Evolutionary conservation across 345 rosid species (phyloP).

Genomic region (Corymbia maculata): DNA sequence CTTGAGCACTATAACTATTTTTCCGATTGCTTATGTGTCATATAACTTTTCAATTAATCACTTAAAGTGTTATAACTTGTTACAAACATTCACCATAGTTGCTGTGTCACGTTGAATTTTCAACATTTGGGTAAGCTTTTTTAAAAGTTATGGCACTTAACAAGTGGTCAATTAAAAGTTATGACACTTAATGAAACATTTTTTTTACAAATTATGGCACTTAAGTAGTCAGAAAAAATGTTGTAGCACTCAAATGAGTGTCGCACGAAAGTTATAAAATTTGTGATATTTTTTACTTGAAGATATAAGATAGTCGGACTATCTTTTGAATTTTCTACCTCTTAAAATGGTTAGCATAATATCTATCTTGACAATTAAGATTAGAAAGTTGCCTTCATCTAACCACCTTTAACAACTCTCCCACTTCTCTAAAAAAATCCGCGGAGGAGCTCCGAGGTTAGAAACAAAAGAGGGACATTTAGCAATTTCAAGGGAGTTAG

Average conservation of each 20-base stretch:
- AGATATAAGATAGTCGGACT: neutral
- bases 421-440: neutral
- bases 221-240: rapidly evolving
- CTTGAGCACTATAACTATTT: no score
- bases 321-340: neutral
- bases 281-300: neutral
- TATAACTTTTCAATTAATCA: no score
- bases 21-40: no score
- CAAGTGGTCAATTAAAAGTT: no score
- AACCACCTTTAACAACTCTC: neutral
- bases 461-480: neutral
- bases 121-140: no score
- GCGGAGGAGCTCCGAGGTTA: neutral
- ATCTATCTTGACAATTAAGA: neutral
- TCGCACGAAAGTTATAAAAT: no score
- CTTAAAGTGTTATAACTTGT: no score
- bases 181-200: neutral
- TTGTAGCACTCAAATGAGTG: neutral
- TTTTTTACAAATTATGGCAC: neutral
- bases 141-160: no score
- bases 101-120: no score
- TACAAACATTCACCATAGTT: no score
- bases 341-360: neutral
- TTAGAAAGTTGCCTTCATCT: neutral
- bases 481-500: neutral